Percentiles rank a stretch among this genome's conserved stretches.
Conservation (phyloP, 805 yeast species). For the Wickerhamomyces mucosus region DNA sequence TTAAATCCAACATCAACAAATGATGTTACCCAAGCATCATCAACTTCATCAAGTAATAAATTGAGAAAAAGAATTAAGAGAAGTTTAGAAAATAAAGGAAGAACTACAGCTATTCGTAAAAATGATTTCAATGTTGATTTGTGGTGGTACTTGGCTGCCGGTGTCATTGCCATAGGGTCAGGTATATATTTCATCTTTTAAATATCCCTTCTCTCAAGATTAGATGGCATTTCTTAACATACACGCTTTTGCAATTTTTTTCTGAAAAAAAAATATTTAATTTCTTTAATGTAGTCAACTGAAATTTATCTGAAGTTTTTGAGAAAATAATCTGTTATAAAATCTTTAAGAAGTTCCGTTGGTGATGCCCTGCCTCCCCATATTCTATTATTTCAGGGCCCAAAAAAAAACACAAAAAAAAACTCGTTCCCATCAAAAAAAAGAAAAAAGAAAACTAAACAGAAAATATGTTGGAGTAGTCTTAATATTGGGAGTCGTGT, state of each 20-base stretch:
- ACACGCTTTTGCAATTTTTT: background rate
- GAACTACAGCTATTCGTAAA: constrained; percentile 59
- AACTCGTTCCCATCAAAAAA: too few relatives aligned
- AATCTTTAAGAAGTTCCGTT: too few relatives aligned
- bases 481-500: too few relatives aligned
- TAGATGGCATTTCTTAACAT: background rate
- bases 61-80: constrained; percentile 46
- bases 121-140: constrained; percentile 31
- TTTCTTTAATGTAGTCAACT: background rate
- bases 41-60: constrained; percentile 19
- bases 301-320: constrained; percentile 1
- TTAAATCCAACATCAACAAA: constrained; percentile 66
- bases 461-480: too few relatives aligned
- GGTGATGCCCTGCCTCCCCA: too few relatives aligned
- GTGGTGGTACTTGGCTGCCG: constrained; percentile 51
- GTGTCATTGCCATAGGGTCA: constrained; percentile 30
- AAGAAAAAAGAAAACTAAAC: too few relatives aligned
- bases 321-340: too few relatives aligned
- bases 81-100: constrained; percentile 68
- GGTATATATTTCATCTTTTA: constrained; percentile 16
- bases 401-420: too few relatives aligned
- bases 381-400: too few relatives aligned
- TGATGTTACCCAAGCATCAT: constrained; percentile 25
- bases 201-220: background rate
- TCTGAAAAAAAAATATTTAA: background rate